Conservation (phyloP, 441 rosid species). For the Mallotus repandus region DNA sequence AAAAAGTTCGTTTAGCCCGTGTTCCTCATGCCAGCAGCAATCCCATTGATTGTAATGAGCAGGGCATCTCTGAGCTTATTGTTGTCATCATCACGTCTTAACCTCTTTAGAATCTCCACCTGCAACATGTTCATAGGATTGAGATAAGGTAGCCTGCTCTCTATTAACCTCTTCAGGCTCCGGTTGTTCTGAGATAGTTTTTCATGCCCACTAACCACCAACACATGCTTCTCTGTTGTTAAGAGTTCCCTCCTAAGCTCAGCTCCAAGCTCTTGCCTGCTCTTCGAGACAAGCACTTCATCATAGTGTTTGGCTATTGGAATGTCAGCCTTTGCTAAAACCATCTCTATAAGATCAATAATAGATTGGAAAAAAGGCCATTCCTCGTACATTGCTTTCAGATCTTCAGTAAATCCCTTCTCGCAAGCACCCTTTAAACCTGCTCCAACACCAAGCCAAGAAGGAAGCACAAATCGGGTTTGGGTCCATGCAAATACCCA, state of each 20-base stretch:
- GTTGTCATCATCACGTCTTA: slow-evolving; percentile 78
- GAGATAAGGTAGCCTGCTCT: slow-evolving; percentile 83
- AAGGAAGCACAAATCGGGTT: slow-evolving; percentile 95
- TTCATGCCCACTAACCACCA: slow-evolving; percentile 78
- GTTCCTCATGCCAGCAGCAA: slow-evolving; percentile 97
- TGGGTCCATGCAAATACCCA: slow-evolving; percentile 98
- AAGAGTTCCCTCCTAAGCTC: slow-evolving; percentile 63
- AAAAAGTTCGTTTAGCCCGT: slow-evolving; percentile 48
- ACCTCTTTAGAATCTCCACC: slow-evolving; percentile 79
- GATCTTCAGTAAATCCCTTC: slow-evolving; percentile 70
- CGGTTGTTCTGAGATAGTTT: slow-evolving; percentile 70
- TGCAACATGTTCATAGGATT: slow-evolving; percentile 88
- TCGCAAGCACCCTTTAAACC: slow-evolving; percentile 80
- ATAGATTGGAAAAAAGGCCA: slow-evolving; percentile 97
- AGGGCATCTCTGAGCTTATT: slow-evolving; percentile 80
- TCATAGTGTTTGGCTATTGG: slow-evolving; percentile 94
- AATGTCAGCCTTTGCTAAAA: slow-evolving; percentile 80
- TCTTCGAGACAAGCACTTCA: slow-evolving; percentile 71
- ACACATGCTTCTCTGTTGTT: slow-evolving; percentile 65
- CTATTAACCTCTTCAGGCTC: slow-evolving; percentile 81
- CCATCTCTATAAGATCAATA: slow-evolving; percentile 93
- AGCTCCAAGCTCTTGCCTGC: slow-evolving; percentile 66
- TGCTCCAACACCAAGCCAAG: slow-evolving; percentile 97
- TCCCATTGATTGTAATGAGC: slow-evolving; percentile 88
- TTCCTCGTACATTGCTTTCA: slow-evolving; percentile 82